phyloP scores from a whole-genome alignment of 1,284 basidiomycete species.

The Fomitiporia mediterranea region DNA sequence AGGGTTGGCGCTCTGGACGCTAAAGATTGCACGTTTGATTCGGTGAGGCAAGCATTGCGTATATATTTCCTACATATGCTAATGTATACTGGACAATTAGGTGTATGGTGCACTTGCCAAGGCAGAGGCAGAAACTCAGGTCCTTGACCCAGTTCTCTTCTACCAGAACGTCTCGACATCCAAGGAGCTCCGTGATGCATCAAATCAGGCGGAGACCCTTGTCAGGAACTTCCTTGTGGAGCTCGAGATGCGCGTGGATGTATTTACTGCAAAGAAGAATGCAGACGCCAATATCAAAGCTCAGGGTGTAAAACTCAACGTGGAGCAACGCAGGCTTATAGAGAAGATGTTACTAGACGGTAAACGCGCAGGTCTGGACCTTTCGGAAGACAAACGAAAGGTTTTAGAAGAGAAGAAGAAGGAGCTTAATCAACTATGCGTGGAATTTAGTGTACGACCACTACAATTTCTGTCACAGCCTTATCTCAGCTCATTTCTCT shows the following conservation, averaged over 20 bases:
- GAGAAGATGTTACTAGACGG: conserved; percentile 78
- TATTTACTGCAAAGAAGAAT: conserved; percentile 64
- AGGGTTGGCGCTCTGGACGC: conserved; percentile 56
- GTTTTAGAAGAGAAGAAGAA: conserved; percentile 58
- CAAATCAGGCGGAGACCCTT: conserved; percentile 65
- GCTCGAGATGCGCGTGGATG: conserved; percentile 70
- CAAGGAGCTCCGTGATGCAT: conserved; percentile 70
- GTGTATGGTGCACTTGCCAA: conserved; percentile 64
- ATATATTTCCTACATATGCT: conserved; percentile 20
- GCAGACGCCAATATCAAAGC: conserved; percentile 66
- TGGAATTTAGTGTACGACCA: conserved; percentile 64
- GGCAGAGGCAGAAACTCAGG: conserved; percentile 52
- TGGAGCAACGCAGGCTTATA: conserved; percentile 66
- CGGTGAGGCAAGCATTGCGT: conserved; percentile 32
- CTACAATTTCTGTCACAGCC: background rate
- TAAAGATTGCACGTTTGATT: conserved; percentile 53
- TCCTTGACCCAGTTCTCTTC: conserved; percentile 60
- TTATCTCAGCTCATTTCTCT: background rate
- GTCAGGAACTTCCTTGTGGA: conserved; percentile 66
- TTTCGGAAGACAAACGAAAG: conserved; percentile 58
- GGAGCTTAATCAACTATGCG: conserved; percentile 62
- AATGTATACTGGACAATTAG: conserved; percentile 32
- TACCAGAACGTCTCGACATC: conserved; percentile 75
- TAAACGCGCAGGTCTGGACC: conserved; percentile 67
- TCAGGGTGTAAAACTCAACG: conserved; percentile 50